A percentile compares a stretch with the other conserved stretches of the same genome.
Conservation (phyloP, 139 green algal genomes). For the Chlamydomonas incerta region DNA sequence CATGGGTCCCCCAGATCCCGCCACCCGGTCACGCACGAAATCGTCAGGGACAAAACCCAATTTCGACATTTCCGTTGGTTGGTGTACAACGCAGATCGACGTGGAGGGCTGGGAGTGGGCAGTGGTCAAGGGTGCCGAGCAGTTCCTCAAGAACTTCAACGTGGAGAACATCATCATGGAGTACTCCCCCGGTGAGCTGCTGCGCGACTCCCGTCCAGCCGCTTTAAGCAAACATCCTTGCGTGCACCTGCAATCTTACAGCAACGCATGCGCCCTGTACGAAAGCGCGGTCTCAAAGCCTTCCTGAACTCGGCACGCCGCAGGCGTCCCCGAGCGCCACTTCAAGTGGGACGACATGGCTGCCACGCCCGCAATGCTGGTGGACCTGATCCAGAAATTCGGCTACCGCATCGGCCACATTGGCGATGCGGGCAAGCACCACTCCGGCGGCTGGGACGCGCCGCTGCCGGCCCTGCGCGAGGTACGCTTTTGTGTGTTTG, state of each 20-base stretch:
- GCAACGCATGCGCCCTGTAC: neutral
- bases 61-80: no score
- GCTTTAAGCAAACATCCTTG: no score
- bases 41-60: no score
- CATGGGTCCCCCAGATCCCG: no score
- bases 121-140: conserved; percentile 42
- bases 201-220: no score
- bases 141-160: conserved; percentile 26
- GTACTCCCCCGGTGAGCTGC: conserved; percentile 66
- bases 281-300: no score
- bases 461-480: neutral
- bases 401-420: conserved; percentile 69
- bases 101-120: conserved; percentile 81
- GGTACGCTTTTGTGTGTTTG: neutral
- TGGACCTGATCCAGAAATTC: conserved; percentile 47
- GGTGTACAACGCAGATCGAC: conserved; percentile 61
- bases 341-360: conserved; percentile 41
- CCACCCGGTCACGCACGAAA: no score
- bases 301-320: no score
- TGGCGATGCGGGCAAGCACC: conserved; percentile 41
- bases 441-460: neutral
- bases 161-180: conserved; percentile 78
- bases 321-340: conserved; percentile 49
- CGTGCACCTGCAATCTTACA: no score
- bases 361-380: conserved; percentile 56